Evolutionary conservation across 1,139 yeast species (phyloP).

Genomic region (Meyerozyma athensensis): DNA sequence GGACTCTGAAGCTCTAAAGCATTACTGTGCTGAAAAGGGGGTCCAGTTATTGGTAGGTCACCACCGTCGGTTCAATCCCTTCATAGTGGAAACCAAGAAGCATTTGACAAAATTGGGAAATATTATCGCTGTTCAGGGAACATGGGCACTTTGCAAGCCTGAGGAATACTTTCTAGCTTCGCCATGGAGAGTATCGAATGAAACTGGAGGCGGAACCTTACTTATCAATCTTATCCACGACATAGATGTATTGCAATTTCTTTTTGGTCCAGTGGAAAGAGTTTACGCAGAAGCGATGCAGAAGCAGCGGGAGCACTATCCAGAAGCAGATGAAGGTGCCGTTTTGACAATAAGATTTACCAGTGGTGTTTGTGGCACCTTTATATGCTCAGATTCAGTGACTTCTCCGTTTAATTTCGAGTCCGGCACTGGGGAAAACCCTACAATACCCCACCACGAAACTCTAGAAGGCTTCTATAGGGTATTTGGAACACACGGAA

Average conservation of each 20-base stretch:
- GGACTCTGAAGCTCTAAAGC: constrained; percentile 30
- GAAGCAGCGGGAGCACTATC: constrained; percentile 26
- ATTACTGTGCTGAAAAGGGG: constrained; percentile 16
- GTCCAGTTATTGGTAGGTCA: constrained; percentile 36
- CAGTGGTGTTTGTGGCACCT: constrained; percentile 34
- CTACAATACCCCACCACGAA: constrained; percentile 28
- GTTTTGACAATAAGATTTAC: constrained; percentile 28
- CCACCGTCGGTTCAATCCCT: constrained; percentile 38
- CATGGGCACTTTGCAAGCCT: constrained; percentile 35
- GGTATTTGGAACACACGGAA: constrained; percentile 34
- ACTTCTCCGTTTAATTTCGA: constrained; percentile 39
- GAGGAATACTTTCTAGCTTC: constrained; percentile 27
- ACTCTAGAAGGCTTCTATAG: constrained; percentile 31
- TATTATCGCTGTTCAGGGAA: constrained; percentile 36
- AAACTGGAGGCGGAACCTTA: constrained; percentile 36
- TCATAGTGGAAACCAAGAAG: constrained; percentile 30
- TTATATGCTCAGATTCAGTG: constrained; percentile 37
- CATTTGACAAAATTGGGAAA: constrained; percentile 26
- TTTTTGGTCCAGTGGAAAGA: constrained; percentile 35
- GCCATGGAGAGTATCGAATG: constrained; percentile 32
- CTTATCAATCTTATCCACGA: constrained; percentile 40
- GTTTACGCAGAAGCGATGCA: constrained; percentile 34
- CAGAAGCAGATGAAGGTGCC: constrained; percentile 40
- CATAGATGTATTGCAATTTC: constrained; percentile 32
- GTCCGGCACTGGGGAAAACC: constrained; percentile 40